Evolutionary conservation across 106 monocot genomes (phyloP).

Genomic region (Cymbidium sinense): DNA sequence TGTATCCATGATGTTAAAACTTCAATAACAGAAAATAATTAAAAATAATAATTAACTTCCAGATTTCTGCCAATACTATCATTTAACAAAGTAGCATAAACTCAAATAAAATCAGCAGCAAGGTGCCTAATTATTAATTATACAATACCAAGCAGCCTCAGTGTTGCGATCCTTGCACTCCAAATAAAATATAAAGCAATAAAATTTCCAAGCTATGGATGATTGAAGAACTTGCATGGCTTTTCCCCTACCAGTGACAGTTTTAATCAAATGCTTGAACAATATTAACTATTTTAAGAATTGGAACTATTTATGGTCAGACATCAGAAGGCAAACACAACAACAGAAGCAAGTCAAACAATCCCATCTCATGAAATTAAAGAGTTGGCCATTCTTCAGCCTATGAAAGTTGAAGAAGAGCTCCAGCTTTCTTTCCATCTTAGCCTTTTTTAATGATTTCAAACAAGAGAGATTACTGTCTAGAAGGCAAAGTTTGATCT

Average conservation of each 20-base stretch:
- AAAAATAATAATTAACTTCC: neutral
- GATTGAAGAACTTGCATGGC: neutral
- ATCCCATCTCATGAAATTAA: too few species aligned
- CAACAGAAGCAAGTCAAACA: neutral
- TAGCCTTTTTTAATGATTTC: neutral
- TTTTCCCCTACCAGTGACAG: neutral
- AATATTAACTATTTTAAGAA: neutral
- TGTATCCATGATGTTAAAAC: neutral
- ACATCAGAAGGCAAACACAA: neutral
- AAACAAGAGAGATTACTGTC: neutral
- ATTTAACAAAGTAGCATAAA: neutral
- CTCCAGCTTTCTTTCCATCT: too few species aligned
- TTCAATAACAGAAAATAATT: neutral
- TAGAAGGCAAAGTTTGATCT: neutral
- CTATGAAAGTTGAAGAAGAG: too few species aligned
- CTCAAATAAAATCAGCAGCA: neutral
- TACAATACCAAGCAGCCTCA: neutral
- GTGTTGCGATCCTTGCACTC: conserved; percentile 8
- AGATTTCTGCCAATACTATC: neutral
- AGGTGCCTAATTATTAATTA: neutral
- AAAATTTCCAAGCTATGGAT: neutral
- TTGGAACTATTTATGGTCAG: neutral
- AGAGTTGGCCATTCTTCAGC: too few species aligned
- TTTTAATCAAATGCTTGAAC: neutral
- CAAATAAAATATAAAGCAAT: neutral